Base-by-base conservation (phyloP, 371 early-diverging fungal species). In the Rhizopus stolonifer region DNA sequence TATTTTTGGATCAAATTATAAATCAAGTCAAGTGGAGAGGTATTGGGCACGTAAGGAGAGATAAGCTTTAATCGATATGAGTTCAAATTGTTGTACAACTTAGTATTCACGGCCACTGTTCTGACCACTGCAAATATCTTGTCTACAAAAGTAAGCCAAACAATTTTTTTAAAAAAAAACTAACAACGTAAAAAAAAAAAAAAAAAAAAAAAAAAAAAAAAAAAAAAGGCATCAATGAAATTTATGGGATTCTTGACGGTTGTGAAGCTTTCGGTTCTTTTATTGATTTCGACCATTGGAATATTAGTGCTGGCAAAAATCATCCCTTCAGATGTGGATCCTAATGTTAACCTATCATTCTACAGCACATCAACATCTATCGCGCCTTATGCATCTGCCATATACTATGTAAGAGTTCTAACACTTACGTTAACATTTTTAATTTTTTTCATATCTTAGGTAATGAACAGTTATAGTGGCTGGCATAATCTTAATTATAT, bases 301-400 rank as follows among this genome's bases (percentile, higher is more conserved):
- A 2, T 70, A 10, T n/a, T 65, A 5, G 60, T 64, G 1, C 31
- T 65, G 1, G 8, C 39, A 23, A 65, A 64, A 17, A 36, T 54
- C 0, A 38, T 74, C 13, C 66, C 67, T 0, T 63, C 69, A 2
- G 74, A 70, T 42, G 64, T 61, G 1, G 64, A 70, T 45, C 55
- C 47, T 23, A 29, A 34, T 2, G 11, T 58, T 0, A 69, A 67
- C 38, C 46, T 75, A 2, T 75, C 75, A 0, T 75, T 75, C 40
- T 39, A 63, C 29, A 67, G 69, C 2, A 69, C 72, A 23, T 53
- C 72, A 0, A 48, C 32, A 18, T 58, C 59, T 3, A 46, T 65
- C 29, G 72, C 60, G 0, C 67, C 75, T 9, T 75, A 75, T 66
- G 75, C 75, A 4, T 67, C 67, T 34, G 75, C 69, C 0, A 15